phyloP scores from a whole-genome alignment of 2,329 filamentous ascomycete genomes.

The Botrytis pseudocinerea region DNA sequence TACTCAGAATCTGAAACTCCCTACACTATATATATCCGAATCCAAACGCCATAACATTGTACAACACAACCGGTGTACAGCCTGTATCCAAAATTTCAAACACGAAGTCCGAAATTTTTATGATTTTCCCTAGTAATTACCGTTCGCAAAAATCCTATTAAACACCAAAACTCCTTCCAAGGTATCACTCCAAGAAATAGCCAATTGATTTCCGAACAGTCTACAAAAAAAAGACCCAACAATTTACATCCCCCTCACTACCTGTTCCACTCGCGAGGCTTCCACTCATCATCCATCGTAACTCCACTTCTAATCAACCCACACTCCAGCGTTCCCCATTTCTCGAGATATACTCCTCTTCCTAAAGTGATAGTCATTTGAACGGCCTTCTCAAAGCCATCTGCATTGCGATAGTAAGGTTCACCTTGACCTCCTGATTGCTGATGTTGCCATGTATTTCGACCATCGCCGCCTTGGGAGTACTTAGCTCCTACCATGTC shows the following conservation, averaged over 20 bases:
- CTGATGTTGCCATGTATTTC: constrained; percentile 55
- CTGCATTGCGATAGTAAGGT: constrained; percentile 52
- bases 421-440: constrained; percentile 55
- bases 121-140: background rate
- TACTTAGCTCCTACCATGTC: constrained; percentile 25
- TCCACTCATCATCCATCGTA: constrained; percentile 49
- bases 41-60: background rate
- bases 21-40: background rate
- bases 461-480: constrained; percentile 29
- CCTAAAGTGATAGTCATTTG: constrained; percentile 50
- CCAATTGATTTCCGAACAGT: background rate
- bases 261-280: constrained; percentile 27
- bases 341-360: constrained; percentile 44
- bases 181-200: background rate
- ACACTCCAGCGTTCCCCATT: constrained; percentile 51
- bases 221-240: background rate
- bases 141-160: background rate
- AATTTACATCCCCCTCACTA: background rate
- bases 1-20: background rate
- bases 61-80: background rate
- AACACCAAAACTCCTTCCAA: background rate
- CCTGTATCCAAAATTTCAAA: background rate
- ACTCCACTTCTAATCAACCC: constrained; percentile 44
- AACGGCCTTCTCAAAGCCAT: constrained; percentile 49
- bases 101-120: background rate